Evolutionary conservation across 2,329 filamentous ascomycete genomes (phyloP).

Genomic region (Neopestalotiopsis rosae): DNA sequence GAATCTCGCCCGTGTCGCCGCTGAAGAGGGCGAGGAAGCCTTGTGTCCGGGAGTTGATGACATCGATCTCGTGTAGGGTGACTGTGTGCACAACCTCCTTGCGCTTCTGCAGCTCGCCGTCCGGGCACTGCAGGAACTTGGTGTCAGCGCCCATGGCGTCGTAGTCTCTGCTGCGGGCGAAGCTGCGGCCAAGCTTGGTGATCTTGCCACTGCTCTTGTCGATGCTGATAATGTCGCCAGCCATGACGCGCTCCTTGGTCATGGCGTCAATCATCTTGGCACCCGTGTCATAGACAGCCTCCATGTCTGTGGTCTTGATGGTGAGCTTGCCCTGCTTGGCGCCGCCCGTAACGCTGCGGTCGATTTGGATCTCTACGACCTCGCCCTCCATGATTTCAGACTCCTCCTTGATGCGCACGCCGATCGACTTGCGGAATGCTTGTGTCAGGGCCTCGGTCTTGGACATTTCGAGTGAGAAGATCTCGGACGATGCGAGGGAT

Average conservation of each 20-base stretch:
- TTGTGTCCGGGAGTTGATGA: constrained; percentile 99
- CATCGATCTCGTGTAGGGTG: constrained; percentile 96
- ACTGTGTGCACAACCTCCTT: constrained; percentile 98
- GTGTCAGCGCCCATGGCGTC: constrained; percentile 99
- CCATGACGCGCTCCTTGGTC: constrained; percentile 99
- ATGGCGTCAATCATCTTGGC: constrained; percentile 99
- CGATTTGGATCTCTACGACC: constrained; percentile 98
- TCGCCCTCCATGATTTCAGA: constrained; percentile 99
- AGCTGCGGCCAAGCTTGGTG: constrained; percentile 93
- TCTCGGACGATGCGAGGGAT: constrained; percentile 92
- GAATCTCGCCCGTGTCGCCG: constrained; percentile 96
- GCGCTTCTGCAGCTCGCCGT: constrained; percentile 95
- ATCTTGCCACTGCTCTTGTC: constrained; percentile 99
- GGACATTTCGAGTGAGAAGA: constrained; percentile 98
- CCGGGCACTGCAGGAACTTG: constrained; percentile 96
- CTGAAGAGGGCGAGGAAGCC: constrained; percentile 97
- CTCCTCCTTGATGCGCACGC: constrained; percentile 97
- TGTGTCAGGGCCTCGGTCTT: constrained; percentile 98
- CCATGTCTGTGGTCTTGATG: constrained; percentile 99
- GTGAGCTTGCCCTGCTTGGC: constrained; percentile 99
- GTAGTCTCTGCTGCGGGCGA: constrained; percentile 94
- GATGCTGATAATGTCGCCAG: constrained; percentile 96
- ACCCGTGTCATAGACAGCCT: constrained; percentile 99
- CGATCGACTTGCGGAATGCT: constrained; percentile 98
- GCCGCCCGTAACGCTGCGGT: constrained; percentile 92